A percentile compares a stretch with the other conserved stretches of the same genome.
phyloP scores from a whole-genome alignment of 2,329 filamentous ascomycete species.

The Clathrospora elynae region DNA sequence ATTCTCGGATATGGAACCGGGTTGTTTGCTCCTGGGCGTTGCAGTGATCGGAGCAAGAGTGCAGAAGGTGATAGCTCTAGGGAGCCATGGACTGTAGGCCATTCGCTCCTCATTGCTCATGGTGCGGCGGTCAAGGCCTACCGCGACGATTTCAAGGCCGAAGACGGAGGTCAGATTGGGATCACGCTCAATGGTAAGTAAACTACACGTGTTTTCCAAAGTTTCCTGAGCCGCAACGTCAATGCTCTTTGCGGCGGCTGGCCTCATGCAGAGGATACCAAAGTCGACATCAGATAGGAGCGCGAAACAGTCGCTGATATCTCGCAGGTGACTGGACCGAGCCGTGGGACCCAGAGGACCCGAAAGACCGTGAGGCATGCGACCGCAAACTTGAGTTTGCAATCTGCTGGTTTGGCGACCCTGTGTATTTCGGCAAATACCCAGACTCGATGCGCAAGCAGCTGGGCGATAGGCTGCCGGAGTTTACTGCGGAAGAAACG shows the following conservation, averaged over 20 bases:
- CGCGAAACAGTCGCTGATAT: slow-evolving; percentile 22
- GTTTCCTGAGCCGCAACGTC: background rate
- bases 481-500: slow-evolving; percentile 73
- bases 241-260: slow-evolving; percentile 26
- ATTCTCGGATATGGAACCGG: slow-evolving; percentile 81
- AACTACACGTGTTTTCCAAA: slow-evolving; percentile 22
- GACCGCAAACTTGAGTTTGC: slow-evolving; percentile 84
- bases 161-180: slow-evolving; percentile 75
- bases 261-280: slow-evolving; percentile 13
- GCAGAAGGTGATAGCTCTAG: slow-evolving; percentile 72
- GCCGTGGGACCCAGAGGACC: slow-evolving; percentile 80
- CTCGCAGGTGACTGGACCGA: slow-evolving; percentile 72
- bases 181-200: slow-evolving; percentile 79
- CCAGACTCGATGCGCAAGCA: slow-evolving; percentile 82
- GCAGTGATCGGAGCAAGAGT: slow-evolving; percentile 74
- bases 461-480: slow-evolving; percentile 76
- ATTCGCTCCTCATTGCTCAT: slow-evolving; percentile 80
- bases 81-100: slow-evolving; percentile 83
- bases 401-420: slow-evolving; percentile 87
- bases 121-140: slow-evolving; percentile 81
- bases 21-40: slow-evolving; percentile 80
- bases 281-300: slow-evolving; percentile 9
- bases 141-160: slow-evolving; percentile 78
- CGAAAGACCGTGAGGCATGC: slow-evolving; percentile 74
- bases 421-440: slow-evolving; percentile 83